These are phyloP conservation scores for Lecanicillium sp. DNA, from an alignment of 2,329 filamentous ascomycete species.

Conservation along the genomic window DNA sequence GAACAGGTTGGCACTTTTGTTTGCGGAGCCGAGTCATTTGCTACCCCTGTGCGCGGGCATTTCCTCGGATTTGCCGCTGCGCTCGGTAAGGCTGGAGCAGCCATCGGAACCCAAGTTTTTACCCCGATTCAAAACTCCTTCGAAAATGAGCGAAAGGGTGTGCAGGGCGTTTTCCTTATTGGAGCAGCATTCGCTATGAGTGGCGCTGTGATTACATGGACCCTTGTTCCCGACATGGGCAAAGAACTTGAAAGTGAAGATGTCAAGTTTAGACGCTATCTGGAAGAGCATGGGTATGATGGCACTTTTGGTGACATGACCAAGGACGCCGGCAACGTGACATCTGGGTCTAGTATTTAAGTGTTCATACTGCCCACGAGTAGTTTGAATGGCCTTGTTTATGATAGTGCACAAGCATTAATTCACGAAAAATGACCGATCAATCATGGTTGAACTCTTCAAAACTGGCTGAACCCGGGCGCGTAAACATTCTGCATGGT, in stretches of 20 bases:
- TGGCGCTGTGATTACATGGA: slow-evolving; percentile 16
- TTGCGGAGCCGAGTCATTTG: slow-evolving; percentile 39
- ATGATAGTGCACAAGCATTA: too few relatives aligned
- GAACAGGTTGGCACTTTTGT: slow-evolving; percentile 29
- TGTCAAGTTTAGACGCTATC: slow-evolving; percentile 11
- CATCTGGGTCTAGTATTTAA: too few relatives aligned
- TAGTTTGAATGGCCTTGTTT: too few relatives aligned
- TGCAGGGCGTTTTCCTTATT: slow-evolving; percentile 19
- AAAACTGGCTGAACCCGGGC: too few relatives aligned
- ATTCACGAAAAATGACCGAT: too few relatives aligned
- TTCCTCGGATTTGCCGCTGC: slow-evolving; percentile 42
- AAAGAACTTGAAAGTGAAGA: slow-evolving; percentile 14
- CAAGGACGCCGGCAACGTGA: too few relatives aligned
- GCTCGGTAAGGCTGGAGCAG: slow-evolving; percentile 41
- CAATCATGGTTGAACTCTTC: too few relatives aligned
- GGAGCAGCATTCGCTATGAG: slow-evolving; percentile 18
- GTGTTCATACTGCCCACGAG: too few relatives aligned
- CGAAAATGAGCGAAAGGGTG: slow-evolving; percentile 13
- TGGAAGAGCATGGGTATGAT: slow-evolving; percentile 13
- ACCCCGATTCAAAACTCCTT: slow-evolving; percentile 14
- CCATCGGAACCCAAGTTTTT: slow-evolving; percentile 32
- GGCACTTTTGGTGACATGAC: slow-evolving; percentile 8
- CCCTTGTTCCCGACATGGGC: slow-evolving; percentile 16
- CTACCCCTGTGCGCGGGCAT: slow-evolving; percentile 39
- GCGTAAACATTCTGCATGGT: too few relatives aligned